phyloP scores from a whole-genome alignment of 345 rosid genomes.

The Salix brachista region DNA sequence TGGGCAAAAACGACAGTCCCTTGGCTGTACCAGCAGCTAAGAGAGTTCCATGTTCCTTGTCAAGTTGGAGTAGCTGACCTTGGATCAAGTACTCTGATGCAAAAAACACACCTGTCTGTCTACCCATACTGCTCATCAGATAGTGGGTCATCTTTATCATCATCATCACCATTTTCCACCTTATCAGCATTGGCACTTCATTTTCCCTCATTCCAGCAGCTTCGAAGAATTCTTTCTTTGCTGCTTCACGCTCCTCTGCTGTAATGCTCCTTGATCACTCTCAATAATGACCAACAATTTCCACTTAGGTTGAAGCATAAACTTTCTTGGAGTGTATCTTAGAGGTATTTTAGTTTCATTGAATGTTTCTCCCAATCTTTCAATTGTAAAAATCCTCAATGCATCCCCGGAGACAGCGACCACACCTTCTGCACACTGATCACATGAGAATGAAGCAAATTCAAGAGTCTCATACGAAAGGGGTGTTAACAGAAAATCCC shows the following conservation, averaged over 20 bases:
- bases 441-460: no score
- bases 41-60: slow-evolving; percentile 86
- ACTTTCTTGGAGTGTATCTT: slow-evolving; percentile 67
- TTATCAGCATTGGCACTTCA: slow-evolving; percentile 50
- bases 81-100: slow-evolving; percentile 91
- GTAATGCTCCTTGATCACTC: slow-evolving; percentile 92
- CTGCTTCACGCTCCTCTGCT: slow-evolving; percentile 97
- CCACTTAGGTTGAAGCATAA: slow-evolving; percentile 74
- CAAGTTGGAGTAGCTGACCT: slow-evolving; percentile 71
- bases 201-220: slow-evolving; percentile 73
- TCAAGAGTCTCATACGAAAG: no score
- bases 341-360: no score
- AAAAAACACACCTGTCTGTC: slow-evolving; percentile 28
- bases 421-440: no score
- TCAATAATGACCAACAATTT: slow-evolving; percentile 77
- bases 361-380: no score
- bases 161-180: slow-evolving; percentile 66
- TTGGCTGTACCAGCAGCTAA: slow-evolving; percentile 89
- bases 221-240: slow-evolving; percentile 81
- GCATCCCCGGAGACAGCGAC: no score
- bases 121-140: slow-evolving; percentile 96
- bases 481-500: no score
- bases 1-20: slow-evolving; percentile 87
- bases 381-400: no score
- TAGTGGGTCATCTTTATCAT: slow-evolving; percentile 70